Conservation (phyloP, 2,329 filamentous ascomycete species). For the Fusarium sp. region DNA sequence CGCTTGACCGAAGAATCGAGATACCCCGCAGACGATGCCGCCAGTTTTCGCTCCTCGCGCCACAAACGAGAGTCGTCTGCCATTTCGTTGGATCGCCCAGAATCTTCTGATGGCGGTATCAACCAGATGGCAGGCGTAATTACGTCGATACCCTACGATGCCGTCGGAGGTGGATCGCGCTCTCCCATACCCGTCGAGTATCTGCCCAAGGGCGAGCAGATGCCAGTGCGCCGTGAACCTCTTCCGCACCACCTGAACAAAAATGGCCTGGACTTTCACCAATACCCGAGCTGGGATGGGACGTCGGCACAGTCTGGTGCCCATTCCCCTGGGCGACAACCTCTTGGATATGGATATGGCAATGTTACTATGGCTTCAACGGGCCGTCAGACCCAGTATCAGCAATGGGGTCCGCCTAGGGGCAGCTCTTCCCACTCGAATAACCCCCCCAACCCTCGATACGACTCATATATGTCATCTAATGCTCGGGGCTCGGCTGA, state of each 20-base stretch:
- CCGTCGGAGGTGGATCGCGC: slow-evolving; percentile 70
- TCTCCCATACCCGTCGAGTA: slow-evolving; percentile 80
- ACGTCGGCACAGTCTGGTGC: slow-evolving; percentile 59
- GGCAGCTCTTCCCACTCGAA: slow-evolving; percentile 65
- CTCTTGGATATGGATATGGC: slow-evolving; percentile 55
- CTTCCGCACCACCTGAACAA: slow-evolving; percentile 87
- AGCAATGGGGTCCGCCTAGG: slow-evolving; percentile 75
- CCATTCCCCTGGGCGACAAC: slow-evolving; percentile 71
- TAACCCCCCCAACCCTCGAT: slow-evolving; percentile 65
- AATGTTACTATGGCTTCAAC: slow-evolving; percentile 78
- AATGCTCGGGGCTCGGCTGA: slow-evolving; percentile 67
- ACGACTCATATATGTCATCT: slow-evolving; percentile 71
- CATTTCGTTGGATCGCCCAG: slow-evolving; percentile 75
- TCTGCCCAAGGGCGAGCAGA: slow-evolving; percentile 73
- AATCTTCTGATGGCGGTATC: slow-evolving; percentile 72
- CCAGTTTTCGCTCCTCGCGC: slow-evolving; percentile 74
- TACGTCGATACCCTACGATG: slow-evolving; percentile 89
- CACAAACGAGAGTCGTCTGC: slow-evolving; percentile 79
- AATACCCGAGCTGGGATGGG: slow-evolving; percentile 81
- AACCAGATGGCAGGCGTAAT: slow-evolving; percentile 84
- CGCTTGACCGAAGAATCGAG: slow-evolving; percentile 69
- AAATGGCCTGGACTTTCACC: slow-evolving; percentile 81
- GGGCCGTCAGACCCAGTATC: slow-evolving; percentile 77
- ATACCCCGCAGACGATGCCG: slow-evolving; percentile 68
- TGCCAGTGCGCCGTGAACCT: slow-evolving; percentile 73